phyloP scores from a whole-genome alignment of 768 basidiomycete species.

The Boletus eberwhitei region DNA sequence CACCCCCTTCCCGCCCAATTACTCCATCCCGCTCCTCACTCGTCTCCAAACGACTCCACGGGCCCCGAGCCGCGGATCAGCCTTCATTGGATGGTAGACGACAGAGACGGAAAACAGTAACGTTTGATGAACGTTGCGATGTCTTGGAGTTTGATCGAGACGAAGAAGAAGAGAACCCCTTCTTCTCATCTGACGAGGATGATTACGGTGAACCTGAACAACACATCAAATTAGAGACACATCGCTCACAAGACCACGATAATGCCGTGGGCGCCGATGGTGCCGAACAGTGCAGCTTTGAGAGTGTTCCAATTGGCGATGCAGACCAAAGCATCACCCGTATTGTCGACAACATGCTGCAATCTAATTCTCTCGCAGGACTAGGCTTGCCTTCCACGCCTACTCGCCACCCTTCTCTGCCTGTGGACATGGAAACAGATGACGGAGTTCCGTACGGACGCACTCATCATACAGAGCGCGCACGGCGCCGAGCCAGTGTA shows the following conservation, averaged over 20 bases:
- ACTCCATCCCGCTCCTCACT: constrained; percentile 57
- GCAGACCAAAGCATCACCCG: constrained; percentile 58
- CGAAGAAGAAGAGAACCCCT: constrained; percentile 52
- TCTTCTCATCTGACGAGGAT: constrained; percentile 39
- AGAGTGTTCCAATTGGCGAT: constrained; percentile 44
- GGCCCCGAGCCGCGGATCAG: constrained; percentile 59
- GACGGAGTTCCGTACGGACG: constrained; percentile 63
- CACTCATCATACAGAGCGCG: constrained; percentile 57
- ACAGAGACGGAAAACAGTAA: constrained; percentile 72
- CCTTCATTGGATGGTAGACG: constrained; percentile 34
- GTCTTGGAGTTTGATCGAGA: constrained; percentile 78
- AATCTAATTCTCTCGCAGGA: constrained; percentile 26
- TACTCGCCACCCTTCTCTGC: constrained; percentile 40
- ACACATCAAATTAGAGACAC: constrained; percentile 7
- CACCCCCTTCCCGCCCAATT: constrained; percentile 38
- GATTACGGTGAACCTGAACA: constrained; percentile 23
- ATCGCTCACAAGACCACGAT: constrained; percentile 11
- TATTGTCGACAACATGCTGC: constrained; percentile 69
- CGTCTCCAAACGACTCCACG: constrained; percentile 70
- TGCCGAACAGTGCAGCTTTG: constrained; percentile 31
- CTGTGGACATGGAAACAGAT: constrained; percentile 56
- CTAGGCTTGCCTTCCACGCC: constrained; percentile 30
- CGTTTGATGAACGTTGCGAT: constrained; percentile 75
- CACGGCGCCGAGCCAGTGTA: constrained; percentile 32
- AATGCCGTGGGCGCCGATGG: background rate